Evolutionary conservation across 805 yeast species (phyloP).

Genomic region (Zygoascus ofunaensis): DNA sequence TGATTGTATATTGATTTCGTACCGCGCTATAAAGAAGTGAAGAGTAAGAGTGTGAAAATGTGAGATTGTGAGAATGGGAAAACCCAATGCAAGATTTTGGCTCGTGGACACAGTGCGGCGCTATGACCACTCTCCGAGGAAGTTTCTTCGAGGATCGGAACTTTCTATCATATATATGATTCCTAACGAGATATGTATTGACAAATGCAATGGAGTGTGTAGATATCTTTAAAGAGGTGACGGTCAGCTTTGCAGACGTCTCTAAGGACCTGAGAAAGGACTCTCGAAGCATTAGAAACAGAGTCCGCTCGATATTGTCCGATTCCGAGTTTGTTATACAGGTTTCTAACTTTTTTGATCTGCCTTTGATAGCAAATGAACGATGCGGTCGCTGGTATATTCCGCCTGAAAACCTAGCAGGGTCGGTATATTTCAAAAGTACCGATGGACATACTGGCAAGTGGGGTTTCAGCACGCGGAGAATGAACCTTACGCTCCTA

Average conservation of each 20-base stretch:
- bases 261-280: slow-evolving; percentile 40
- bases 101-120: too few species aligned
- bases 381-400: slow-evolving; percentile 86
- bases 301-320: slow-evolving; percentile 61
- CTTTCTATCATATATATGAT: too few species aligned
- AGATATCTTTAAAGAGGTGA: too few species aligned
- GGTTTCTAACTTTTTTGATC: slow-evolving; percentile 30
- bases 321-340: slow-evolving; percentile 47
- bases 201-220: too few species aligned
- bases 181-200: too few species aligned
- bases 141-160: too few species aligned
- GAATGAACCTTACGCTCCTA: slow-evolving; percentile 67
- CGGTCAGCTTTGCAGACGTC: slow-evolving; percentile 4
- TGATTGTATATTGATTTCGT: neutral
- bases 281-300: slow-evolving; percentile 43
- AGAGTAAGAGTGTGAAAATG: too few species aligned
- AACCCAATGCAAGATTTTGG: too few species aligned
- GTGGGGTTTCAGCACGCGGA: slow-evolving; percentile 68
- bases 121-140: too few species aligned
- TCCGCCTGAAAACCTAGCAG: slow-evolving; percentile 33
- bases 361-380: slow-evolving; percentile 54
- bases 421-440: slow-evolving; percentile 69
- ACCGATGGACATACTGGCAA: slow-evolving; percentile 84
- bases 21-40: neutral
- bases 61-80: too few species aligned